These are phyloP conservation scores for Mycena pura DNA, from an alignment of 768 basidiomycete genomes.

Conservation along the genomic window DNA sequence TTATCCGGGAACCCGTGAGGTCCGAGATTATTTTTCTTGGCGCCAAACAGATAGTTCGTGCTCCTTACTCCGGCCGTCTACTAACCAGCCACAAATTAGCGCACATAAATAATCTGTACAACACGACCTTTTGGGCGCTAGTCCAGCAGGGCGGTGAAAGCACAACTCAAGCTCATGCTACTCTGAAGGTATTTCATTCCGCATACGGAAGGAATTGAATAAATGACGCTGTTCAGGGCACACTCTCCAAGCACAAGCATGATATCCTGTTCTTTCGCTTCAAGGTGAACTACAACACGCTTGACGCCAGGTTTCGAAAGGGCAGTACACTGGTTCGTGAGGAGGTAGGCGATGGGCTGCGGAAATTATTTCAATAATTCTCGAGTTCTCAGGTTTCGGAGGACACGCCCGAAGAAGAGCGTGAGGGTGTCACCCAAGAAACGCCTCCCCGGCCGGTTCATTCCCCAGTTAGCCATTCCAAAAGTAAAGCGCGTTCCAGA, in stretches of 20 bases:
- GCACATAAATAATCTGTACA: slow-evolving; percentile 98
- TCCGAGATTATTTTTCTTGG: slow-evolving; percentile 90
- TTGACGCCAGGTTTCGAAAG: slow-evolving; percentile 77
- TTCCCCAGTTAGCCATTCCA: slow-evolving; percentile 5
- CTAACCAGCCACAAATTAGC: slow-evolving; percentile 57
- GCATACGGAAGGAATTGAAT: neutral
- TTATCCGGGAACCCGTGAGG: slow-evolving; percentile 60
- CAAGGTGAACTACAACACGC: slow-evolving; percentile 84
- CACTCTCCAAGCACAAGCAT: slow-evolving; percentile 87
- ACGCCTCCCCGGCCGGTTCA: neutral
- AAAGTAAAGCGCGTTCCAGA: slow-evolving; percentile 47
- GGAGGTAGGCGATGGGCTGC: slow-evolving; percentile 43
- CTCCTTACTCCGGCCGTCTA: neutral
- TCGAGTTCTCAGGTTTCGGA: neutral
- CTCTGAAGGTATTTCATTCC: slow-evolving; percentile 62
- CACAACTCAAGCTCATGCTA: slow-evolving; percentile 81
- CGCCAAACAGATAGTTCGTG: slow-evolving; percentile 91
- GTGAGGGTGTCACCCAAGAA: neutral
- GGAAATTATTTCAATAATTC: neutral
- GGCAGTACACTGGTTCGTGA: slow-evolving; percentile 85
- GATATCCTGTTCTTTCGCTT: slow-evolving; percentile 88
- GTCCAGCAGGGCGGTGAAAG: slow-evolving; percentile 83
- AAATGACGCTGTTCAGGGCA: slow-evolving; percentile 62
- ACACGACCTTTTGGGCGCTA: slow-evolving; percentile 95
- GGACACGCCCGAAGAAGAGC: neutral